Evolutionary conservation across 305 asterid species (phyloP).

Genomic region (Rubia occidens): DNA sequence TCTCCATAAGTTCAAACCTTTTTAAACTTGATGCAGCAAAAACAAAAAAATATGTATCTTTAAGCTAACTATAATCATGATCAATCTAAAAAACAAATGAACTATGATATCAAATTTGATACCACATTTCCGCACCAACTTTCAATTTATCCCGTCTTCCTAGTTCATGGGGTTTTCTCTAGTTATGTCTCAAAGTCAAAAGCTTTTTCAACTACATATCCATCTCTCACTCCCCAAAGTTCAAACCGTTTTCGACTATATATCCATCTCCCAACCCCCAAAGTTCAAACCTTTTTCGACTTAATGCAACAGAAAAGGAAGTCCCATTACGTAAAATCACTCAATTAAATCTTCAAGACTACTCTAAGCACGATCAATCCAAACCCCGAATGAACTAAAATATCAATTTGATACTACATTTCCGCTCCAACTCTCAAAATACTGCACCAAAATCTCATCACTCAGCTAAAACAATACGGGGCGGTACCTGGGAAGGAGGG

Average conservation of each 20-base stretch:
- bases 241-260: too few relatives aligned
- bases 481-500: conserved; percentile 50
- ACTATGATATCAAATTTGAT: neutral
- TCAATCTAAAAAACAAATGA: neutral
- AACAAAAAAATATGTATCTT: too few relatives aligned
- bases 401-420: neutral
- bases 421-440: neutral
- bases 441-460: neutral
- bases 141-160: neutral
- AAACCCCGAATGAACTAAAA: neutral
- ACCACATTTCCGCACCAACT: neutral
- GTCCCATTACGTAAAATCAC: neutral
- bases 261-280: neutral
- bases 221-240: too few relatives aligned
- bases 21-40: neutral
- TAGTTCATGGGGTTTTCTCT: neutral
- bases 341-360: neutral
- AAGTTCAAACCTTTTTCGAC: neutral
- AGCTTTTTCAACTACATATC: too few relatives aligned
- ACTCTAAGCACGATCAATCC: neutral
- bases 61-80: neutral
- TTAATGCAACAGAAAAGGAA: neutral
- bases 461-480: neutral
- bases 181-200: neutral
- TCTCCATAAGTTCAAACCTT: neutral